Conservation (phyloP, 1,284 basidiomycete species). For the Sporisorium reilianum region DNA sequence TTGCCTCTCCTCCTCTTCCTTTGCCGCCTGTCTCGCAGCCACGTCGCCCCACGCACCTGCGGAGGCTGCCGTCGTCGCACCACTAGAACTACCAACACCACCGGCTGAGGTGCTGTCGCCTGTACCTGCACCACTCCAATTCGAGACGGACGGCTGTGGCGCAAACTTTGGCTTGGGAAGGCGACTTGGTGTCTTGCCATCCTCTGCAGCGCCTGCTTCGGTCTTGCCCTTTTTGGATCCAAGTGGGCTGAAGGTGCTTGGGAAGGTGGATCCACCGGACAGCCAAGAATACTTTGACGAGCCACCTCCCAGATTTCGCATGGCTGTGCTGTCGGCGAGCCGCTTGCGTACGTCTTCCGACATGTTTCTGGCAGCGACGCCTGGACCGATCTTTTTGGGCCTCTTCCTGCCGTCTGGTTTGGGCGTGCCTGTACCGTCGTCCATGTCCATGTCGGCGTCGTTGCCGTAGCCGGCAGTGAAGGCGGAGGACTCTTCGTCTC, state of each 20-base stretch:
- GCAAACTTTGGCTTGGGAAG: constrained; percentile 66
- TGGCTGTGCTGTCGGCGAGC: constrained; percentile 66
- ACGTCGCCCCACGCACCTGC: constrained; percentile 67
- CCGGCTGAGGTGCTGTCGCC: constrained; percentile 2
- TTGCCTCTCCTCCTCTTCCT: constrained; percentile 62
- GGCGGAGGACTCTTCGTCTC: constrained; percentile 60
- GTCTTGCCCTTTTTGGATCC: constrained; percentile 41
- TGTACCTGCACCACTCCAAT: constrained; percentile 29
- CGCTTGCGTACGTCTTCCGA: constrained; percentile 66
- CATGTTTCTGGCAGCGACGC: constrained; percentile 62
- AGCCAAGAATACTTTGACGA: constrained; percentile 61
- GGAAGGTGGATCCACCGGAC: constrained; percentile 29
- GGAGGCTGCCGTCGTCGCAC: constrained; percentile 5
- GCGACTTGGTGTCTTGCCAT: constrained; percentile 19
- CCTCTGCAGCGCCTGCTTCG: constrained; percentile 27
- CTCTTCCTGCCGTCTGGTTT: constrained; percentile 45
- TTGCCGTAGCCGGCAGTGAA: constrained; percentile 29
- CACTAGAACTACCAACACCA: not conserved
- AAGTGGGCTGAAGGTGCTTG: constrained; percentile 32
- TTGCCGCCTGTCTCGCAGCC: constrained; percentile 56
- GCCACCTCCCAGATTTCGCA: constrained; percentile 61
- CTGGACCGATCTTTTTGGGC: constrained; percentile 55
- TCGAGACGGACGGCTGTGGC: constrained; percentile 45
- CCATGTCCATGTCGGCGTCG: constrained; percentile 35
- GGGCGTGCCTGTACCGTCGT: constrained; percentile 42